Conservation (phyloP, 805 yeast species). For the Kuraishia capsulata region DNA sequence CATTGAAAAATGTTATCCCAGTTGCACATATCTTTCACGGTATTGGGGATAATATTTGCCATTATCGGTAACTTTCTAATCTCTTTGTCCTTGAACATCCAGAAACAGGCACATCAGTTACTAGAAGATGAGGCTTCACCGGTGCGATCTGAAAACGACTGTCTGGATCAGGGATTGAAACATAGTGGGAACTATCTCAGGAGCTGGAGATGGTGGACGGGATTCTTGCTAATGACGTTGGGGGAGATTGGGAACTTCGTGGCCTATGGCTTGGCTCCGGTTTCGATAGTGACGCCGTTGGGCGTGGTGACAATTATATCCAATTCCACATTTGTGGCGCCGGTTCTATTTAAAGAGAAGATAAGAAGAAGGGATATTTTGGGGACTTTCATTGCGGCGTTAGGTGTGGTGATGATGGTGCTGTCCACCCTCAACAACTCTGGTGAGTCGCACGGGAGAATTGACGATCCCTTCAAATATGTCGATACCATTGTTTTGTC, state of each 20-base stretch:
- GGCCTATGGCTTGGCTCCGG: constrained; percentile 40
- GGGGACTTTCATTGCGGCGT: constrained; percentile 30
- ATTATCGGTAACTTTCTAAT: constrained; percentile 17
- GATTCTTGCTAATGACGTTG: constrained; percentile 28
- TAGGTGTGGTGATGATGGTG: constrained; percentile 33
- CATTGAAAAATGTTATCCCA: too few relatives aligned
- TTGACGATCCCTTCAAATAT: constrained; percentile 17
- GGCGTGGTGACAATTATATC: constrained; percentile 41
- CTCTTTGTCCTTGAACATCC: constrained; percentile 18
- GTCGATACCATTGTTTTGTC: constrained; percentile 18
- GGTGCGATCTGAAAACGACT: neutral
- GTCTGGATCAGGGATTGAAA: neutral
- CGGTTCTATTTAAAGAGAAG: constrained; percentile 32
- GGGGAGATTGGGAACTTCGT: constrained; percentile 40
- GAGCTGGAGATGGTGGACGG: constrained; percentile 29
- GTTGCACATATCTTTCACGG: constrained; percentile 6
- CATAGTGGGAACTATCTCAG: constrained; percentile 6
- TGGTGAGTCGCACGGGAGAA: constrained; percentile 5
- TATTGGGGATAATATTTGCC: constrained; percentile 15
- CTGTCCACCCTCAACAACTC: constrained; percentile 20
- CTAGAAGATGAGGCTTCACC: constrained; percentile 4
- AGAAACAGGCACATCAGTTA: constrained; percentile 19
- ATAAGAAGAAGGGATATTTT: constrained; percentile 21
- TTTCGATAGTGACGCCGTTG: constrained; percentile 36
- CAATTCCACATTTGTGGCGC: constrained; percentile 36